Evolutionary conservation across 305 asterid species (phyloP), one percentile per base, ranked within the genome.

Genomic region (Euphrasia arctica): DNA sequence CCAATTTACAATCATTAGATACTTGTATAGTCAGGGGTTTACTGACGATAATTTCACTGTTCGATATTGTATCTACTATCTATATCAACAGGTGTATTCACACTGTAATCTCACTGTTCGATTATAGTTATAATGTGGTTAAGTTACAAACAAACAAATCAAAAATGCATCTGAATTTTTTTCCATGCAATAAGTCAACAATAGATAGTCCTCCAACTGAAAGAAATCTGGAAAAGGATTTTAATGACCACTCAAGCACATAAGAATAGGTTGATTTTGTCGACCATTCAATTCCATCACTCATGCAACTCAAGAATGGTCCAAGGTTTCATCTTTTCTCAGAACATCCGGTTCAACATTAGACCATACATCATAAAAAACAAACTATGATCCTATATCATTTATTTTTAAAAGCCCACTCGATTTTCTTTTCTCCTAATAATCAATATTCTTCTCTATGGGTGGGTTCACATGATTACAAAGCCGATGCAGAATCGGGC

Each of bases 281-380:
- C 32, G 25, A 39, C 62, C 22, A 34, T 15, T 52, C 61, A 64
- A 18, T 64, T 15, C 48, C 62, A 58, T 58, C 28, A 58, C 28
- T 29, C 60, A 12, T 11, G 42, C 60, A 28, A 56, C 60, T 28
- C 22, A 11, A 29, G 60, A 56, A 29, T 56, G 41, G 14, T 12
- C 28, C 41, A 1, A 56, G 11, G 12, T 27, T 54, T 27, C 39
- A 54, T 54, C 14, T 10, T 25, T 25, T 27, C 39, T 27, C 41
- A 9, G 39, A 54, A 54, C 60, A 1, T 9, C 39, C 22, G 15
- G 60, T 27, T 54, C 36, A 25, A 54, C 27, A 25, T 25, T 25
- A 25, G 27, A 25, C 27, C 27, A 25, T 25, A 25, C 27, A 25
- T 25, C 27, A 25, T 25, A 25, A 25, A 25, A 25, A 25, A 25